Base-by-base conservation (phyloP, 768 basidiomycete species). In the Suillus brevipes region DNA sequence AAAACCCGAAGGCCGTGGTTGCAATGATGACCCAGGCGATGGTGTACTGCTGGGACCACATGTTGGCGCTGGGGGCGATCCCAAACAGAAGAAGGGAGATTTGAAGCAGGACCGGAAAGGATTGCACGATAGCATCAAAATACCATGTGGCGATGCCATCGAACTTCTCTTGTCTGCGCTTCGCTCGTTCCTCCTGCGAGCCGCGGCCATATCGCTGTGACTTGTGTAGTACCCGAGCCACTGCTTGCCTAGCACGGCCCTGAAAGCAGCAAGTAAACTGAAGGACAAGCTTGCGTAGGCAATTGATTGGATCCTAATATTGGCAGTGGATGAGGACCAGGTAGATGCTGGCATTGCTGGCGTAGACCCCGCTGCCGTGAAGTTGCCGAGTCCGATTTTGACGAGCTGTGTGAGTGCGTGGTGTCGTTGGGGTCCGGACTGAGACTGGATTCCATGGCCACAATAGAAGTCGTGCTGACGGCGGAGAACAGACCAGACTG, bases 401-500 rank as follows among this genome's bases (percentile, higher is more conserved):
- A 68, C 40, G 16, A 68, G 36, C 18, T 64, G 34, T 14, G 42
- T 64, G 38, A 68, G 45, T 63, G 37, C 10, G 68, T 68, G 20
- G 63, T 68, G 4, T 60, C 59, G 47, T 18, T 45, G 42, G 66
- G 67, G 28, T 68, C 50, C 6, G 67, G 63, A 42, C 49, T 62
- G 10, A 69, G 60, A 20, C 31, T 61, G 23, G 63, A 58, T 40
- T 67, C 55, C 63, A 69, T 49, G 2, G 42, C 42, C 13, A 64
- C 31, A 20, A 69, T 52, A 34, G 68, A 69, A 38, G 68, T 20
- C 1, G 67, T 62, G 25, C 58, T 52, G 52, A 69, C 64, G n/a
- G 57, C 67, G 1, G 67, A 67, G 47, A 69, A 69, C 18, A 68
- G 57, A 47, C 67, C 64, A 42, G 67, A 63, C 67, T 68, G 37